Base-by-base conservation (phyloP, 345 rosid genomes). In the Pugionium cornutum region DNA sequence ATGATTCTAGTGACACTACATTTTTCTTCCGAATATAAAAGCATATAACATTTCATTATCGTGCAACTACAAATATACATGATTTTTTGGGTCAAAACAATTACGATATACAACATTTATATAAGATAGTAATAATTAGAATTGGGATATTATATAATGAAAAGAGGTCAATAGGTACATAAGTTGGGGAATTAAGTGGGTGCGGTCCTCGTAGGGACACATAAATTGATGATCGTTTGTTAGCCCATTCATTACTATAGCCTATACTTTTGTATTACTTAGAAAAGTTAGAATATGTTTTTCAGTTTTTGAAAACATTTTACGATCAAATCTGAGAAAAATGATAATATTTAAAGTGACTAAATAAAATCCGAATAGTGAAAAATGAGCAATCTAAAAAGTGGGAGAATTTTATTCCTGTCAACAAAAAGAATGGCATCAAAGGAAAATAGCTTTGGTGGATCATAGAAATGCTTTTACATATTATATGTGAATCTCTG, bases 191-290 rank as follows among this genome's bases (percentile, higher is more conserved):
- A 46, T 55, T 62, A 70, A 72, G 76, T 72, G 53, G 75, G 59
- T 72, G 70, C 76, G 70, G 76, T 72, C 76, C 76, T 72, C 58
- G 70, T 64, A 34, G 70, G 76, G 76, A 64, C 76, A 71, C 65
- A 49, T 56, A 70, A 34, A 71, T 71, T 56, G 53, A 71, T 71
- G 70, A 64, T 57, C 58, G 27, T 71, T 67, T 63, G 51, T 56
- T 71, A 39, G n/a, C 27, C 69, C 52, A 56, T 46, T 18, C 18
- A 18, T 18, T 18, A 18, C 18, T 18, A 18, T 18, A 18, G 18
- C 18, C 18, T 18, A 18, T 18, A 18, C 18, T 18, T 18, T 18
- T 18, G 18, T 18, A 18, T 18, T 18, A 18, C 18, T 18, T 18
- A 18, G 18, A 18, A 18, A 18, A 18, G 18, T 18, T 18, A 18